These are phyloP conservation scores for Mycena metata DNA, from an alignment of 768 basidiomycete genomes.

Conservation along the genomic window DNA sequence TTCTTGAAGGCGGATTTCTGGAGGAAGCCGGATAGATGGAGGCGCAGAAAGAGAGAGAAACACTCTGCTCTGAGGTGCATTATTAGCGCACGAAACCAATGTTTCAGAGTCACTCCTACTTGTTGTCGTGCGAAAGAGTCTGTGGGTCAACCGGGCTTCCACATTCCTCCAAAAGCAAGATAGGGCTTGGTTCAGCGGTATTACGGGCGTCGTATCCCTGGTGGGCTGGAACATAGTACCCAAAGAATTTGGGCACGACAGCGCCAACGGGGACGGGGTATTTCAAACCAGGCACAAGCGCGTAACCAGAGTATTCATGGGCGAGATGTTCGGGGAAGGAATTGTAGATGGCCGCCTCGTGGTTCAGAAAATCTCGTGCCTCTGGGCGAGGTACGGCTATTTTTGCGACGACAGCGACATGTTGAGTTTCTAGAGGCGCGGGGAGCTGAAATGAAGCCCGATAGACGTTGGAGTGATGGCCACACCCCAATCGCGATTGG, in stretches of 20 bases:
- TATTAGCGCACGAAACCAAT: neutral
- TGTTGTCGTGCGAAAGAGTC: conserved; percentile 40
- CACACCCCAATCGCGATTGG: conserved; percentile 38
- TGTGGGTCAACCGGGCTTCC: conserved; percentile 50
- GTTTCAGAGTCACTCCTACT: conserved; percentile 12
- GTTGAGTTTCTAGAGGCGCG: conserved; percentile 37
- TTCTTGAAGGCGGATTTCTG: conserved; percentile 59
- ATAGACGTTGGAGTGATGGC: conserved; percentile 51
- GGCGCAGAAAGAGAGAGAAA: conserved; percentile 53
- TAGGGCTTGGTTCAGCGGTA: conserved; percentile 49
- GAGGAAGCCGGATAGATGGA: conserved; percentile 54
- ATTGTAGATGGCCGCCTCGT: conserved; percentile 52
- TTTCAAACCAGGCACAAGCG: conserved; percentile 45
- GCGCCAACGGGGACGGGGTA: conserved; percentile 54
- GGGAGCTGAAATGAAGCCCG: conserved; percentile 56
- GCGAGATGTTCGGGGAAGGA: conserved; percentile 48
- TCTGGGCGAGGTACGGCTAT: conserved; percentile 45
- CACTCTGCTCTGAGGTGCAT: conserved; percentile 36
- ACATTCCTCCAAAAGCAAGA: conserved; percentile 64
- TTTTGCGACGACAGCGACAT: conserved; percentile 52
- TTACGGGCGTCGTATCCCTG: conserved; percentile 7
- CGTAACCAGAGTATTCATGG: conserved; percentile 52
- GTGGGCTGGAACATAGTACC: conserved; percentile 54
- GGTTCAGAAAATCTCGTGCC: conserved; percentile 44
- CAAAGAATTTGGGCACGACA: conserved; percentile 64